Base-by-base conservation (phyloP, 805 yeast species). In the Barnettozyma vustinii region DNA sequence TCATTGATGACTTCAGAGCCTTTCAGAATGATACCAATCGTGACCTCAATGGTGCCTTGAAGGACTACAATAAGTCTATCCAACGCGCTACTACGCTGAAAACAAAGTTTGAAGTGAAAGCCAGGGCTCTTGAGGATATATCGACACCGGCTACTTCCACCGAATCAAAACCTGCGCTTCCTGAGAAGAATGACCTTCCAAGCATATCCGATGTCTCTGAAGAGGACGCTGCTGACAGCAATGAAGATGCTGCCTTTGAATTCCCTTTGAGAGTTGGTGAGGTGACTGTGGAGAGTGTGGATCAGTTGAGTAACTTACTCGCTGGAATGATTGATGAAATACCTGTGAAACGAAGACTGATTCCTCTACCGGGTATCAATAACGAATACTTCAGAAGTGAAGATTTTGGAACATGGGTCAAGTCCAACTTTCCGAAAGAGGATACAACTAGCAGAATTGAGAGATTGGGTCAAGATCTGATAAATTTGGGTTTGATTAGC, bases 361-460 rank as follows among this genome's bases (percentile, higher is more conserved):
- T 65, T 12, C 60, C 68, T 5, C 46, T 64, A 2, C 64, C 66
- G 2, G 64, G 65, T 42, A 58, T 58, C 4, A 61, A 61, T 33
- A 58, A 56, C 43, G 60, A 58, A n/a, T 58, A 62, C 49, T 68
- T 68, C 47, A 43, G 57, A 6, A 64, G 70, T 21, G 56, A 54
- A 16, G 48, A 48, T 21, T 52, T 69, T 23, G 30, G 58, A 7
- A 46, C 52, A 5, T 63, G 62, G 52, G 50, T 68, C 10, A 63
- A 49, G 41, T 40, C 43, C 12, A 37, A 47, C 27, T 54, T 56
- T 25, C 42, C 52, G 3, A 55, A 54, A 20, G 52, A 66, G 32
- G 69, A 65, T 42, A 54, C 71, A 0, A 52, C 60, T 4, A 57
- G 50, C 15, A 64, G 65, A 33, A 36, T 63, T n/a, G 68, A 68